Evolutionary conservation across 2,329 filamentous ascomycete species (phyloP), one percentile per base, ranked within the genome.

Genomic region (Aspergillus proliferans): DNA sequence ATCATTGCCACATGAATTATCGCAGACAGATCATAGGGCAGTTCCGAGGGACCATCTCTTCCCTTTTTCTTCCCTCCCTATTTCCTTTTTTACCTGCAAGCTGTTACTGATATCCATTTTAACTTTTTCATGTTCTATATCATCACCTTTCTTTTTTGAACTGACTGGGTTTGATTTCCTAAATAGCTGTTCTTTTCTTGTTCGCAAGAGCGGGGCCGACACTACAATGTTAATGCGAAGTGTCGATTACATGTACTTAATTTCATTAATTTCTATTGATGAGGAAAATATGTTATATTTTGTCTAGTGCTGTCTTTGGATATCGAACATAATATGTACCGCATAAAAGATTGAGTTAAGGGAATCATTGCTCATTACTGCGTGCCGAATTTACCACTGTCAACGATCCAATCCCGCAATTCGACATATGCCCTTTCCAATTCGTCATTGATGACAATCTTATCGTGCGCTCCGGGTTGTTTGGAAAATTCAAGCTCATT

Each of bases 401-500:
- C 71, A 47, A 79, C 71, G 50, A 80, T 67, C 65, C 75, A 80
- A 21, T 71, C 70, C 55, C 75, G 81, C 58, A 82, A 67, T 57
- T 80, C 76, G 47, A 52, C 52, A 65, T 79, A 82, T 1, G 80
- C 77, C 57, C 68, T 75, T 52, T 84, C 80, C 49, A 84, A 60
- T 58, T 84, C 78, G 63, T 86, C 82, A 62, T 87, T 87, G 41
- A 86, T 76, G 50, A 87, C 77, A 53, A 83, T 77, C 63, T 79
- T 74, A 61, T 87, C 83, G 65, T 84, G 80, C 8, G 82, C 81
- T 15, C 85, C 86, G 0, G 81, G 80, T 2, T 78, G 80, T 69
- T 84, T 79, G 39, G 85, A 76, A 65, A 81, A 93, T 53, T 84
- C 86, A 52, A 94, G 76, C 75, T 94, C 88, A 43, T 81, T 76